Percentiles rank a stretch among this genome's conserved stretches.
Evolutionary conservation across 1,139 yeast genomes (phyloP).

Genomic region (Schizosaccharomyces versatilis): DNA sequence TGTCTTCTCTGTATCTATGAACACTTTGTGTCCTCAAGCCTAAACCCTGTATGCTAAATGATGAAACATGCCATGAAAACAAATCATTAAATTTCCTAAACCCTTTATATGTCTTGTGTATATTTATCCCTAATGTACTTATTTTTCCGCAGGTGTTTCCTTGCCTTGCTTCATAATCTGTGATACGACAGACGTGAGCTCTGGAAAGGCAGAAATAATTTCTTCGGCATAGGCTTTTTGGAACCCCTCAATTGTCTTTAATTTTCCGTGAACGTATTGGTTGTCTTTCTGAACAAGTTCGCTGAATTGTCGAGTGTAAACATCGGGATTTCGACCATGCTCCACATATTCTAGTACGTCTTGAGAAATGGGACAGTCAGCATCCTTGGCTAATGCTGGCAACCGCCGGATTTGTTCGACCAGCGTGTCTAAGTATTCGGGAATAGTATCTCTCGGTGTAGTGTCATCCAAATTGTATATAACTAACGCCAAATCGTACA

Average conservation of each 20-base stretch:
- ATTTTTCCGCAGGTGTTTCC: too few species aligned
- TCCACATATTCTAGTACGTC: conserved; percentile 69
- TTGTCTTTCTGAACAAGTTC: conserved; percentile 77
- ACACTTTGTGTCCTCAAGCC: too few species aligned
- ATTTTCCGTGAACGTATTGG: conserved; percentile 70
- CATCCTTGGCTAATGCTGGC: neutral
- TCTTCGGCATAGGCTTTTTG: conserved; percentile 47
- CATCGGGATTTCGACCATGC: conserved; percentile 91
- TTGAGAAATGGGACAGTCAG: conserved; percentile 28
- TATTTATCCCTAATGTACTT: too few species aligned
- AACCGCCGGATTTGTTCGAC: neutral
- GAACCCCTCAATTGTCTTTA: conserved; percentile 19
- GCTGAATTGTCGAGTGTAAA: conserved; percentile 84
- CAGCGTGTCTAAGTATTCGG: neutral
- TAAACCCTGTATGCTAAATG: too few species aligned
- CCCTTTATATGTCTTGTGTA: too few species aligned
- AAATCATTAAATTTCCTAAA: too few species aligned
- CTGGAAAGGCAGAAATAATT: conserved; percentile 57
- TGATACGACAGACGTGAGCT: conserved; percentile 32
- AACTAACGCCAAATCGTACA: conserved; percentile 1
- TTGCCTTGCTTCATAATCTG: conserved; percentile 21
- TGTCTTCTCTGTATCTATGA: too few species aligned
- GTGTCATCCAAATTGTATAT: neutral
- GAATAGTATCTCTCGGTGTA: conserved; percentile 1
- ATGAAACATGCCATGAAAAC: too few species aligned